Conservation (phyloP, 2,329 filamentous ascomycete species). For the Diplodia scrobiculata region DNA sequence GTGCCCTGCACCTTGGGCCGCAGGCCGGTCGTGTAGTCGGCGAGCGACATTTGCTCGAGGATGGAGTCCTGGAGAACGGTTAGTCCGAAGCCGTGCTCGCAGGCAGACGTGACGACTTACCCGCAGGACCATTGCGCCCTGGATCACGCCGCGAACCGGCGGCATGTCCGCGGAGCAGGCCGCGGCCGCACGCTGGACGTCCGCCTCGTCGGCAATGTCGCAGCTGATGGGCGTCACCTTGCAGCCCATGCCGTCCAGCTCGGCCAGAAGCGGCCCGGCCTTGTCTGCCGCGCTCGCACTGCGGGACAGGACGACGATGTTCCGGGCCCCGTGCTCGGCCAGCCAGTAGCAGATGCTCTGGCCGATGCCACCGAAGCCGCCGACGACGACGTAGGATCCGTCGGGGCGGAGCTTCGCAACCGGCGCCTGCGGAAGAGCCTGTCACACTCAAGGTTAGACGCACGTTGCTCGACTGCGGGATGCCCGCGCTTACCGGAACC, state of each 20-base stretch:
- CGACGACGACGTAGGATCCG: slow-evolving; percentile 38
- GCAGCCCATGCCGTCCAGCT: too few species aligned
- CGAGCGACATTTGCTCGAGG: slow-evolving; percentile 28
- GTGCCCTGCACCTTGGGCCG: slow-evolving; percentile 38
- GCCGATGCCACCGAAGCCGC: slow-evolving; percentile 38
- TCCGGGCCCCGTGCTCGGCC: slow-evolving; percentile 34
- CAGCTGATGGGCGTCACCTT: too few species aligned
- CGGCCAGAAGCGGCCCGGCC: too few species aligned
- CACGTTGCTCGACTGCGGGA: slow-evolving; percentile 19
- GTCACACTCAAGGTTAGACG: not conserved
- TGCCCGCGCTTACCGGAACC: too few species aligned
- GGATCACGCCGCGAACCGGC: slow-evolving; percentile 35
- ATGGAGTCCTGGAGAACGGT: not conserved
- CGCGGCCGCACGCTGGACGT: too few species aligned
- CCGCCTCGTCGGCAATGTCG: too few species aligned
- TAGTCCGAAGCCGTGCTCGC: not conserved
- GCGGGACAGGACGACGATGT: slow-evolving; percentile 36
- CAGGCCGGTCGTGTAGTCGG: slow-evolving; percentile 28
- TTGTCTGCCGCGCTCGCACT: not conserved
- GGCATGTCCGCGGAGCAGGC: not conserved
- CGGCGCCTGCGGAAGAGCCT: not conserved
- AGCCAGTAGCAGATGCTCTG: slow-evolving; percentile 33
- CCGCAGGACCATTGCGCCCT: slow-evolving; percentile 38
- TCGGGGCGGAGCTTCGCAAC: slow-evolving; percentile 29
- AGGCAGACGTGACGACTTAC: slow-evolving; percentile 22